A percentile compares a stretch with the other conserved stretches of the same genome.
These are phyloP conservation scores for Lodderomyces margitis DNA, from an alignment of 1,139 yeast genomes.

Conservation along the genomic window DNA sequence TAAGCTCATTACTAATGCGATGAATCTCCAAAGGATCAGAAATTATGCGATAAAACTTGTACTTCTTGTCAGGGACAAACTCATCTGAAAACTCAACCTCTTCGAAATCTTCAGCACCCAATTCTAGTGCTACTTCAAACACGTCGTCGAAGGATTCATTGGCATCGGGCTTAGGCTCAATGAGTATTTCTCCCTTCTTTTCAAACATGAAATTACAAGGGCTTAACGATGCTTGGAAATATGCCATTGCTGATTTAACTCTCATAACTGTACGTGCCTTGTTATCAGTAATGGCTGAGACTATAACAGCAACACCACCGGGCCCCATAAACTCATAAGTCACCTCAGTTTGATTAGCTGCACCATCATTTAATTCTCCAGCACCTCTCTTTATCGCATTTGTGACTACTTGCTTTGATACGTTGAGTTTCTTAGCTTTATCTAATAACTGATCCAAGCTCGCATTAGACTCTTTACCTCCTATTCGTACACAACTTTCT, in stretches of 20 bases:
- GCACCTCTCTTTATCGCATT: conserved; percentile 83
- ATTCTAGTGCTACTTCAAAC: conserved; percentile 71
- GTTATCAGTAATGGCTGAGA: conserved; percentile 87
- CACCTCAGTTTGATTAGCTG: conserved; percentile 34
- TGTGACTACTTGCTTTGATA: conserved; percentile 82
- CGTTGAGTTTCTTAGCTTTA: conserved; percentile 72
- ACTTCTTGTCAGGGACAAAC: conserved; percentile 33
- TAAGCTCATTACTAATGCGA: conserved; percentile 56
- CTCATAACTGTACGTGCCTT: conserved; percentile 76
- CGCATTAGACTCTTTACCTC: conserved; percentile 62
- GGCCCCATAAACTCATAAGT: conserved; percentile 94
- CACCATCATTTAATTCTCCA: conserved; percentile 46
- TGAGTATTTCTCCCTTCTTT: conserved; percentile 67
- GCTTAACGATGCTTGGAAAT: conserved; percentile 66
- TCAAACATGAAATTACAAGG: conserved; percentile 80
- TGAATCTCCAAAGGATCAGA: conserved; percentile 67
- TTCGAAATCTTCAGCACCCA: conserved; percentile 83
- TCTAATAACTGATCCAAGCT: conserved; percentile 75
- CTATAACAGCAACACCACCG: conserved; percentile 81
- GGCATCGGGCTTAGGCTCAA: conserved; percentile 39
- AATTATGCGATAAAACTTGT: conserved; percentile 32
- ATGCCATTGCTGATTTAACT: conserved; percentile 74
- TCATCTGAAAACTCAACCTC: conserved; percentile 44
- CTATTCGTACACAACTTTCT: conserved; percentile 63
- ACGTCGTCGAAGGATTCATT: conserved; percentile 55